These are phyloP conservation scores for Coniochaeta pulveracea DNA, from an alignment of 2,329 filamentous ascomycete species.

Conservation along the genomic window DNA sequence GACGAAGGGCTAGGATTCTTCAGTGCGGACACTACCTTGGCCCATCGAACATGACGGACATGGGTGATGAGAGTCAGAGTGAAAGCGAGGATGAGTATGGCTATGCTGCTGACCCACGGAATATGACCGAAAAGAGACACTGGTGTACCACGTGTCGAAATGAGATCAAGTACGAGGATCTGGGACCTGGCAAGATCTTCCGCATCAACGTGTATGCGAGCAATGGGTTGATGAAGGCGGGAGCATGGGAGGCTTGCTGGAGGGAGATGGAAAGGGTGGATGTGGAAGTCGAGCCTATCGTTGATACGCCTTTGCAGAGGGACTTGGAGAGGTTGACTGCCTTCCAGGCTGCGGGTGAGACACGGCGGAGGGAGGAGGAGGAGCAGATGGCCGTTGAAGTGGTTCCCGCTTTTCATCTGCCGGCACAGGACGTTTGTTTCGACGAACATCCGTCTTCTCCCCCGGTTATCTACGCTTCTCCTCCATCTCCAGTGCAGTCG, in stretches of 20 bases:
- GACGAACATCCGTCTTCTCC: slow-evolving; percentile 6
- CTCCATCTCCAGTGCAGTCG: slow-evolving; percentile 8
- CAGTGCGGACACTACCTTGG: slow-evolving; percentile 69
- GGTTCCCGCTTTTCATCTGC: slow-evolving; percentile 5
- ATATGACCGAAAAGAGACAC: slow-evolving; percentile 25
- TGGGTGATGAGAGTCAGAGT: slow-evolving; percentile 28
- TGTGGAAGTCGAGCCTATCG: slow-evolving; percentile 73
- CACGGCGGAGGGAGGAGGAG: slow-evolving; percentile 18
- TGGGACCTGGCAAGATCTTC: slow-evolving; percentile 49
- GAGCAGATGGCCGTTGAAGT: slow-evolving; percentile 15
- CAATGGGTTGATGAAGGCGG: slow-evolving; percentile 85
- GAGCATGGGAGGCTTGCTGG: slow-evolving; percentile 91
- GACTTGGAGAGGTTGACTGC: slow-evolving; percentile 46
- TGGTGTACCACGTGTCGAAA: slow-evolving; percentile 46
- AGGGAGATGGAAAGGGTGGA: slow-evolving; percentile 98
- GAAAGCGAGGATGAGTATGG: slow-evolving; percentile 32
- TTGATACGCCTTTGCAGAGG: slow-evolving; percentile 45
- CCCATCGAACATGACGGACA: slow-evolving; percentile 36
- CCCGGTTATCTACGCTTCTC: slow-evolving; percentile 9
- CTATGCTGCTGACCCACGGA: slow-evolving; percentile 5
- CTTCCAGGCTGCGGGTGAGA: slow-evolving; percentile 25
- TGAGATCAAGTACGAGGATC: slow-evolving; percentile 42
- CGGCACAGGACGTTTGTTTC: neutral
- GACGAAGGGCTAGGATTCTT: slow-evolving; percentile 54
- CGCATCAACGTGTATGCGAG: slow-evolving; percentile 85